phyloP scores from a whole-genome alignment of 2,329 filamentous ascomycete genomes.

The Calonectria honghensis region DNA sequence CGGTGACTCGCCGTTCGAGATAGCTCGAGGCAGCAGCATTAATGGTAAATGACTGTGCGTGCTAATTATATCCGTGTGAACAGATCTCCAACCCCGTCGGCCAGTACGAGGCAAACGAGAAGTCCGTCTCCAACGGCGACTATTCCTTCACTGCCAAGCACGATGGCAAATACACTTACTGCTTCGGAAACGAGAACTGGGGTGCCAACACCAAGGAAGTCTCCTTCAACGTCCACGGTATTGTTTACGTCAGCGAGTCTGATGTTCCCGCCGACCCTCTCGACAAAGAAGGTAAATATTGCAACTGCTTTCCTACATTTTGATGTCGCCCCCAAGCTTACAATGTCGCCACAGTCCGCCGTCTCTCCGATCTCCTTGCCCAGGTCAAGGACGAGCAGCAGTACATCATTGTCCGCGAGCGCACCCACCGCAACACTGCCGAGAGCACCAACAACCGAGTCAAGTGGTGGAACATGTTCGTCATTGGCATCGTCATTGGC shows the following conservation, averaged over 20 bases:
- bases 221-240: constrained; percentile 98
- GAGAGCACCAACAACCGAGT: constrained; percentile 98
- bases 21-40: constrained; percentile 36
- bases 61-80: constrained; percentile 43
- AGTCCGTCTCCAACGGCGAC: constrained; percentile 90
- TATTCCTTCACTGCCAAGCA: constrained; percentile 90
- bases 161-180: constrained; percentile 96
- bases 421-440: constrained; percentile 97
- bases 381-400: constrained; percentile 98
- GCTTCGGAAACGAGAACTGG: constrained; percentile 99
- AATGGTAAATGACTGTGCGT: constrained; percentile 19
- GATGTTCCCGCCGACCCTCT: constrained; percentile 91
- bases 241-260: constrained; percentile 95
- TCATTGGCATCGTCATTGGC: constrained; percentile 89
- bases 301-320: background rate
- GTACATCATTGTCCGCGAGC: constrained; percentile 96
- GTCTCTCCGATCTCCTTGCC: constrained; percentile 87
- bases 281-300: constrained; percentile 86
- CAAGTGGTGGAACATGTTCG: constrained; percentile 99
- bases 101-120: constrained; percentile 86
- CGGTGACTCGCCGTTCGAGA: background rate
- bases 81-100: constrained; percentile 87
- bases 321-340: constrained; percentile 40
- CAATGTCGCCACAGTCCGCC: constrained; percentile 76
- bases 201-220: constrained; percentile 97